Evolutionary conservation across 208 protist genomes (phyloP).

Genomic region (Naegleria lovaniensis): DNA sequence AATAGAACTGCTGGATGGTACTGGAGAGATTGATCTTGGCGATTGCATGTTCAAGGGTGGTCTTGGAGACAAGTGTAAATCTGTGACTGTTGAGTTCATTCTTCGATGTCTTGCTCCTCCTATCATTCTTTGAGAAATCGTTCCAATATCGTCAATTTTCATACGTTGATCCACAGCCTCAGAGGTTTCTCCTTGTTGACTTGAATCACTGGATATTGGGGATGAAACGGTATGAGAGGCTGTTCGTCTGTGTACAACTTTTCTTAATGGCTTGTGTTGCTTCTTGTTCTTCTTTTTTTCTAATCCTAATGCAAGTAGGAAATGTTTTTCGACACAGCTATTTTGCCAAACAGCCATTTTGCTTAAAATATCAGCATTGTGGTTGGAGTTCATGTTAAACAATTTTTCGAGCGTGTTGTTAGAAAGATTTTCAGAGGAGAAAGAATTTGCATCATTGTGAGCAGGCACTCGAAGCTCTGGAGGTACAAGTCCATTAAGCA

Average conservation of each 20-base stretch:
- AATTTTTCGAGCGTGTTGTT: background rate
- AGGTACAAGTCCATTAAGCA: background rate
- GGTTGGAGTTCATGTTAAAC: background rate
- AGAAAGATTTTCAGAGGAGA: too few species aligned
- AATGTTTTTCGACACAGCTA: background rate
- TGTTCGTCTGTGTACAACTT: background rate
- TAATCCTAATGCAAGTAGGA: background rate
- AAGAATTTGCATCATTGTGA: background rate
- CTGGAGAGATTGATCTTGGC: background rate
- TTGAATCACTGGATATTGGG: background rate
- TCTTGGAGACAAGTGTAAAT: background rate
- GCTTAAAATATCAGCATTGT: background rate
- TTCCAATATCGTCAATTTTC: background rate
- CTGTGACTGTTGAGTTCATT: background rate
- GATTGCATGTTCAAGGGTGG: background rate
- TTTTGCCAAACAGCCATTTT: background rate
- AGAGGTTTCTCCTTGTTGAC: background rate
- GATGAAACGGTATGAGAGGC: background rate
- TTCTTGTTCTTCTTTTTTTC: background rate
- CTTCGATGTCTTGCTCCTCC: background rate
- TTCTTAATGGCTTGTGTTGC: background rate
- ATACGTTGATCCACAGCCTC: background rate
- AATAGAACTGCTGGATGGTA: background rate
- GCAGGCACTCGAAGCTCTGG: background rate
- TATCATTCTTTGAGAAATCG: background rate